These are phyloP conservation scores for Saposhnikovia divaricata DNA, from an alignment of 129 eudicot species.

Conservation along the genomic window DNA sequence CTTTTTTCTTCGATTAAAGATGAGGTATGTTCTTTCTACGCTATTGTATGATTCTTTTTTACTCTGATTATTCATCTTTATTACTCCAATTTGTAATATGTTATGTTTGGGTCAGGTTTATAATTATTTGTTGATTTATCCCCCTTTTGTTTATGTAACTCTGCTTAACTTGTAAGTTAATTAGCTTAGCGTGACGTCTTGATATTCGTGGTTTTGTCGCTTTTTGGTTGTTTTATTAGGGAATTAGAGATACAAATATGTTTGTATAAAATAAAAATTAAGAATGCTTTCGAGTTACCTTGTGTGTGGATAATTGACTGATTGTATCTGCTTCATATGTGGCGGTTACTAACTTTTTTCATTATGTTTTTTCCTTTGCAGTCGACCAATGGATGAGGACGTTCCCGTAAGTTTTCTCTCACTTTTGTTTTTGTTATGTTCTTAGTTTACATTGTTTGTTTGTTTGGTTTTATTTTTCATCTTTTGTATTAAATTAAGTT, in stretches of 20 bases:
- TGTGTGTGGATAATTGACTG: background rate
- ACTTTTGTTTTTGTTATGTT: background rate
- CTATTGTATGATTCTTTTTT: background rate
- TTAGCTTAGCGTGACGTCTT: background rate
- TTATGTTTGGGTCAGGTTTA: background rate
- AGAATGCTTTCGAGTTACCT: background rate
- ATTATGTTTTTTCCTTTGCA: slow-evolving; percentile 18
- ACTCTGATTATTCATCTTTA: background rate
- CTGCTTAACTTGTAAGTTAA: no score
- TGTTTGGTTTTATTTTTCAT: background rate
- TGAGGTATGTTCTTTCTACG: slow-evolving; percentile 2
- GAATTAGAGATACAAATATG: background rate
- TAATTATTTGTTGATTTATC: background rate
- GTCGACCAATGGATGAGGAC: slow-evolving; percentile 93
- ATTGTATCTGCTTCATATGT: background rate
- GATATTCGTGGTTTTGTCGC: background rate
- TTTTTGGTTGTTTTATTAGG: background rate
- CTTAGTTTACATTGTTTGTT: background rate
- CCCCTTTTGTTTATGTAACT: background rate
- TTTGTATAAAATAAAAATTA: background rate
- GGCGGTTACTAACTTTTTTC: background rate
- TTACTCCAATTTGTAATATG: background rate
- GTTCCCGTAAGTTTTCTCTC: slow-evolving; percentile 51
- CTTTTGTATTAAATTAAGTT: no score
- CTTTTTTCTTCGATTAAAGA: slow-evolving; percentile 1